Evolutionary conservation across 116 monocot species (phyloP).

Genomic region (Papilionanthe hybrid): DNA sequence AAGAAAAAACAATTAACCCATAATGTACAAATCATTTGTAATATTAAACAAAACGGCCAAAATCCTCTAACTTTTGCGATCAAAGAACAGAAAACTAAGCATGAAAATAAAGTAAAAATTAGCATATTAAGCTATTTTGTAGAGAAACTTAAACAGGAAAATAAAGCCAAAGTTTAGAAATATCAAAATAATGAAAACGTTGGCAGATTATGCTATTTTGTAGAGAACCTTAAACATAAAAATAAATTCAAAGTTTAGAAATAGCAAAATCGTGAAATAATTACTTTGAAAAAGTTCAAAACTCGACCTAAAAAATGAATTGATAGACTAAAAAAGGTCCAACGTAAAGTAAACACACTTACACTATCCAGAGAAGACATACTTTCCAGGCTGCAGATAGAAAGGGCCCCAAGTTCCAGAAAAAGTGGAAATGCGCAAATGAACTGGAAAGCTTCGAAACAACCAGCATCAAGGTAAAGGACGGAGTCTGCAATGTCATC

Average conservation of each 20-base stretch:
- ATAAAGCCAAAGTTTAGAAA: neutral
- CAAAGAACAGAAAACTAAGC: neutral
- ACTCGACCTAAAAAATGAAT: neutral
- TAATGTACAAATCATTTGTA: neutral
- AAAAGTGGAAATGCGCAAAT: conserved; percentile 68
- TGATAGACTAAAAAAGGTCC: neutral
- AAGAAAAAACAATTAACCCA: conserved; percentile 1
- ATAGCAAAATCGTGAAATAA: neutral
- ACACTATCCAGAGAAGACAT: conserved; percentile 74
- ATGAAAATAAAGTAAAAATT: neutral
- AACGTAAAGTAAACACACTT: conserved; percentile 17
- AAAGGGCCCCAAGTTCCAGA: conserved; percentile 61
- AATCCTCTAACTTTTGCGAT: neutral
- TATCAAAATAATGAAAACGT: neutral
- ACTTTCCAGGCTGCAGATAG: conserved; percentile 81
- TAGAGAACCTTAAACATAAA: neutral
- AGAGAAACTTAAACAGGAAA: neutral
- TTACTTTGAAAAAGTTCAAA: neutral
- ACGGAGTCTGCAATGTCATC: conserved; percentile 55
- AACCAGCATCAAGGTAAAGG: conserved; percentile 78
- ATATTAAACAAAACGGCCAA: neutral
- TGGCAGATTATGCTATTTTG: neutral
- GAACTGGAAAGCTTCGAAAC: conserved; percentile 69
- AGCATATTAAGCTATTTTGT: neutral
- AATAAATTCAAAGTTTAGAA: neutral